Evolutionary conservation across 805 yeast genomes (phyloP), one percentile per base, ranked within the genome.

Genomic region (Schizosaccharomyces japonicus): DNA sequence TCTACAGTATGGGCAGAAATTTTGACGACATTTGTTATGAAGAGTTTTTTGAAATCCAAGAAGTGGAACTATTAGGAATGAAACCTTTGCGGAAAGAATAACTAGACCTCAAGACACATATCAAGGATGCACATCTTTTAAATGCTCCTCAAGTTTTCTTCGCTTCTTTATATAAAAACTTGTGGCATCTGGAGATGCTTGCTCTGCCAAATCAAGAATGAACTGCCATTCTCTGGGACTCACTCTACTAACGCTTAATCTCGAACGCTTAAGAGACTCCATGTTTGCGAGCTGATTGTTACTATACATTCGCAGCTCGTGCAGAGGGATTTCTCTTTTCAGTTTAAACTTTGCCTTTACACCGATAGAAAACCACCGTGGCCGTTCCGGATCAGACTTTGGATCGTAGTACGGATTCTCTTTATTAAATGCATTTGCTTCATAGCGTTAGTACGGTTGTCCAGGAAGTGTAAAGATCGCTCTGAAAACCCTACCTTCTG

Each of bases 281-380:
- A 36, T 36, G 8, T 23, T 17, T 21, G 25, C 13, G 1, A 36
- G 42, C 28, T 36, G 17, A 15, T 21, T 21, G 5, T 36, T 23
- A 3, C 13, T n/a, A 23, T 36, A 27, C 42, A 36, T 19, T 36
- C 23, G 17, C 23, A 36, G 10, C 23, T 36, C 42, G 7, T 27
- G 17, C 17, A 36, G 27, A 7, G 66, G 49, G 2, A 71, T 52
- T 47, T 70, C 65, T 6, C 71, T 62, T 47, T 62, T 57, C 23
- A 73, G 56, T 26, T 71, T 57, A 50, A 71, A 58, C 26, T 57
- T 54, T 53, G 69, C 71, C 34, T 54, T 55, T 17, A 73, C 70
- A 45, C 69, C 71, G 3, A 72, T 73, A 58, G 73, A 71, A 67
- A 73, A 71, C 78, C 78, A 73, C 49, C 65, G 59, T 5, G 76